Base-by-base conservation (phyloP, 495 filamentous ascomycete species). In the Penicillium silybi region DNA sequence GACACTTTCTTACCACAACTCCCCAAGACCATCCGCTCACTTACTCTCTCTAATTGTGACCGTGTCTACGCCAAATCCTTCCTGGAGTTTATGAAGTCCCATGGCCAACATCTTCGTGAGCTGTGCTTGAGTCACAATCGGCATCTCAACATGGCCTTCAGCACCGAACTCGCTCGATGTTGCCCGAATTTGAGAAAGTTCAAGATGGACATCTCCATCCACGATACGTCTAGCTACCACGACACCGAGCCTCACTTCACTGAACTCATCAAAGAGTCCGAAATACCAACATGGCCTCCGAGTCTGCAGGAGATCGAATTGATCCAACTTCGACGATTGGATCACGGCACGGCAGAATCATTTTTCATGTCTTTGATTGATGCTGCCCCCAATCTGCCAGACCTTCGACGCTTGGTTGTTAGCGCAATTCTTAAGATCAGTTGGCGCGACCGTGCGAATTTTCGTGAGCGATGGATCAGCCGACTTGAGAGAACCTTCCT, bases 321-420 rank as follows among this genome's bases (percentile, higher is more conserved):
- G 17, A 71, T 79, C 11, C 82, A 92, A 32, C 77, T 95, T 48
- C 81, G 87, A 16, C 85, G 88, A 63, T 91, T 85, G 83, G 69
- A 76, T 29, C 64, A 71, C 3, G 69, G 73, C 2, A 78, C 81
- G 3, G 90, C 87, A 1, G 80, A 88, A 52, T 78, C 77, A 19
- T 87, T 96, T 62, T 89, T 96, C 62, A 78, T 75, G 20, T 91
- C 86, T 17, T 73, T 96, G 2, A 75, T 90, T 4, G 75, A 89
- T 41, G 80, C 80, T 23, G 88, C 90, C 0, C 69, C 76, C 1
- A 67, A 71, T 0, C 70, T 96, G 6, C 78, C 67, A 0, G 69
- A 82, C 38, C 76, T 96, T 22, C 83, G 90, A 3, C 69, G 74
- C 13, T 69, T 96, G 18, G 72, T 75, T 5, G 78, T 96, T 23